These are phyloP conservation scores for Hagleromyces aurorensis DNA, from an alignment of 805 yeast species.

Conservation along the genomic window DNA sequence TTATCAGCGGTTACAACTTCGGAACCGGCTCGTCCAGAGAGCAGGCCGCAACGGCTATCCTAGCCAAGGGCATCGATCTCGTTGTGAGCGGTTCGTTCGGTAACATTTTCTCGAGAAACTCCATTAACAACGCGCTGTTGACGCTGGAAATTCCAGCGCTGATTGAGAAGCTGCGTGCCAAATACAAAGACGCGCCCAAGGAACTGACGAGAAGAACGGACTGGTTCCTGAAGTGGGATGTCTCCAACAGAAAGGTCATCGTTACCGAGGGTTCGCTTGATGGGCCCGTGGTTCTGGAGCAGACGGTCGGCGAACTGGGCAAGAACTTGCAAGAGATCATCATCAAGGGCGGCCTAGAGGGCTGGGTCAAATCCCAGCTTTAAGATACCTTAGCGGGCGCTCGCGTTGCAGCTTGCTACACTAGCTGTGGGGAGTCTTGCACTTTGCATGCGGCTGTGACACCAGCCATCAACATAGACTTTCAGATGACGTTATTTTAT, in stretches of 20 bases:
- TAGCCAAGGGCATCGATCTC: constrained; percentile 86
- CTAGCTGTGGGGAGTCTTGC: no score
- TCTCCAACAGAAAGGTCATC: constrained; percentile 69
- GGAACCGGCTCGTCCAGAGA: constrained; percentile 99
- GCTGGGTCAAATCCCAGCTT: constrained; percentile 84
- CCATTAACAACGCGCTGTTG: constrained; percentile 90
- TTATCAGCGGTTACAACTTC: constrained; percentile 87
- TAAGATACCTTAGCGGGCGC: background rate
- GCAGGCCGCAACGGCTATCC: constrained; percentile 97
- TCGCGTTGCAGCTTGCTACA: background rate
- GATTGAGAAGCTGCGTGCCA: constrained; percentile 65
- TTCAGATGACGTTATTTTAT: no score
- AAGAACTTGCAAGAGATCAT: constrained; percentile 93
- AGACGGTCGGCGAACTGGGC: constrained; percentile 93
- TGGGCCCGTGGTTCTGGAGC: constrained; percentile 55
- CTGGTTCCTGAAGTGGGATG: constrained; percentile 89
- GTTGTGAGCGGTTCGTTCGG: constrained; percentile 98
- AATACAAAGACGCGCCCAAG: constrained; percentile 43
- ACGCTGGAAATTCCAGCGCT: constrained; percentile 90
- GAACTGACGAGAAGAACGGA: constrained; percentile 94
- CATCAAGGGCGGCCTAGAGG: constrained; percentile 95
- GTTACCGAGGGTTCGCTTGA: constrained; percentile 54
- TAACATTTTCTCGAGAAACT: constrained; percentile 90
- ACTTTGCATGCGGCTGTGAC: no score
- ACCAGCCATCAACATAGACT: no score